Base-by-base conservation (phyloP, 192 early-diverging fungal genomes). In the Coemansia sp. region DNA sequence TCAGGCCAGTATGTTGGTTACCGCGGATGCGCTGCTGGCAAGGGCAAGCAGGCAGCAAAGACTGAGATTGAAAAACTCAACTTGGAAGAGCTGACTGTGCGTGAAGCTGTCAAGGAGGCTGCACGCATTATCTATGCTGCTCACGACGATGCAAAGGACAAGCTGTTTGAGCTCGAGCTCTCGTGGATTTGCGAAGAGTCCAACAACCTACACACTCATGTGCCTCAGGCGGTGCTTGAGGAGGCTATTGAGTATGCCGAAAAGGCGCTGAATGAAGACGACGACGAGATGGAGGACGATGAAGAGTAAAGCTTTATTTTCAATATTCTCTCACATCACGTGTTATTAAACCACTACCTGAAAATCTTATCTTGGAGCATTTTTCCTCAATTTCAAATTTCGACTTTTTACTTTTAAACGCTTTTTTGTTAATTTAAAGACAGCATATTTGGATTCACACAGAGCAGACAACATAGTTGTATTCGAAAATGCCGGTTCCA, bases 61-160 rank as follows among this genome's bases (percentile, higher is more conserved):
- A 96, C 97, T n/a, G 97, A 98, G 75, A 88, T 99, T 64, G 97
- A 99, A 65, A 99, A 98, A 78, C 83, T 99, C 39, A 92, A 97
- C 57, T 78, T 98, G 35, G 81, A 84, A 15, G 86, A 92, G 47
- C 75, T 99, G 62, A 67, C 79, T 35, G 79, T 72, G 41, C 87
- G 87, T 25, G 91, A 98, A 60, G 96, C 94, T 15, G 91, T 95
- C 45, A 95, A 92, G 83, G 90, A 95, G 55, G 94, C 94, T 32
- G 94, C 96, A 2, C 84, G 92, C 74, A 98, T 98, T 63, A 95
- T 99, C 60, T 91, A 99, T 74, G 83, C 89, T 38, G 92, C 91
- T 41, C 94, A 98, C 67, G 97, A 98, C 73, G 94, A 97, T 29
- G 87, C 91, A 55, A 99, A 99, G 79, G 97, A 99, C 82, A 98